Evolutionary conservation across 768 basidiomycete genomes (phyloP).

Genomic region (Tricholoma saponaceum): DNA sequence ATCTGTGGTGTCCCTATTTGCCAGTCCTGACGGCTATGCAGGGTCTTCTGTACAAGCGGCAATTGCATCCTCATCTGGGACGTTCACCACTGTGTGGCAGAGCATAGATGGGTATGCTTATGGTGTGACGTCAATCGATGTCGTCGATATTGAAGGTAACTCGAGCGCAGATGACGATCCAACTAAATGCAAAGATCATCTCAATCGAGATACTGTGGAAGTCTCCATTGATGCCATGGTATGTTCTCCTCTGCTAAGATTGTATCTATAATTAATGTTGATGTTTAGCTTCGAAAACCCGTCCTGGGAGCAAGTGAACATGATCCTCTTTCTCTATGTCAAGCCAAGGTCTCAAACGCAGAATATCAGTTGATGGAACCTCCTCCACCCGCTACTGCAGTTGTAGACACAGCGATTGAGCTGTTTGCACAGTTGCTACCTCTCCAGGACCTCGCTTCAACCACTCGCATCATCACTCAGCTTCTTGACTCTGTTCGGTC

Average conservation of each 20-base stretch:
- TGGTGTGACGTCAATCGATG: slow-evolving; percentile 74
- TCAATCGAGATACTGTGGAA: slow-evolving; percentile 80
- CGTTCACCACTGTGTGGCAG: slow-evolving; percentile 84
- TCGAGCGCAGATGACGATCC: slow-evolving; percentile 28
- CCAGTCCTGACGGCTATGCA: slow-evolving; percentile 79
- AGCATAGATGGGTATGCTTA: slow-evolving; percentile 87
- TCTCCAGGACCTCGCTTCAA: slow-evolving; percentile 63
- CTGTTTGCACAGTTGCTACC: slow-evolving; percentile 80
- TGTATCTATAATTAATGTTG: slow-evolving; percentile 8
- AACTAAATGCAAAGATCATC: slow-evolving; percentile 38
- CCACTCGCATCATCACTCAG: slow-evolving; percentile 49
- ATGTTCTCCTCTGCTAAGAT: slow-evolving; percentile 19
- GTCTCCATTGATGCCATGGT: slow-evolving; percentile 77
- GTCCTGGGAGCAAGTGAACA: slow-evolving; percentile 84
- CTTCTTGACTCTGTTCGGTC: slow-evolving; percentile 68
- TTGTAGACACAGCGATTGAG: slow-evolving; percentile 86
- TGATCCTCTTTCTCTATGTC: slow-evolving; percentile 72
- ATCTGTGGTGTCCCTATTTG: slow-evolving; percentile 76
- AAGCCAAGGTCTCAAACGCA: slow-evolving; percentile 37
- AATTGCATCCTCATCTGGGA: slow-evolving; percentile 80
- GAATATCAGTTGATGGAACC: slow-evolving; percentile 53
- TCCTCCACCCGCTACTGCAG: slow-evolving; percentile 73
- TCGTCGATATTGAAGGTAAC: slow-evolving; percentile 40
- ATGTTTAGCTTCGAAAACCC: slow-evolving; percentile 61
- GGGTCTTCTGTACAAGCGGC: slow-evolving; percentile 89